Percentiles rank a stretch among this genome's conserved stretches.
Evolutionary conservation across 2,329 filamentous ascomycete genomes (phyloP).

Genomic region (Fusarium pseudoanthophilum): DNA sequence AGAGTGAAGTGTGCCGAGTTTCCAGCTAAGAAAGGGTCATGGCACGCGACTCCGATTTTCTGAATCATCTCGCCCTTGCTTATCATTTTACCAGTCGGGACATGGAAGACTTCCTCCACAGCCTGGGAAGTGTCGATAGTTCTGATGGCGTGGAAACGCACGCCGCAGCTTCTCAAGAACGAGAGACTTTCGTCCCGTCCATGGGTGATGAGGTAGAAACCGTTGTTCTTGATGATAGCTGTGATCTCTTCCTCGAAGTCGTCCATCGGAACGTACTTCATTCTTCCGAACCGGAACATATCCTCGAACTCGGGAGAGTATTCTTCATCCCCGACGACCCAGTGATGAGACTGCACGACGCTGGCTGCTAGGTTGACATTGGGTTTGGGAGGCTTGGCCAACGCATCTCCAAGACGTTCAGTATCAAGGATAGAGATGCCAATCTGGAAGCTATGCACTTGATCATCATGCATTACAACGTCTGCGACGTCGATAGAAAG

Average conservation of each 20-base stretch:
- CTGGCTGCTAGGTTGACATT: background rate
- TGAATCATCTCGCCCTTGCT: background rate
- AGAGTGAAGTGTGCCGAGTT: background rate
- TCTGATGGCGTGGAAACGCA: background rate
- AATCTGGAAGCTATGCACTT: background rate
- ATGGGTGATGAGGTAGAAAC: background rate
- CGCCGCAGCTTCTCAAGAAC: background rate
- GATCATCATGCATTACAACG: accelerated
- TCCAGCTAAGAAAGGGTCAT: background rate
- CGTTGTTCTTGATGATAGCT: background rate
- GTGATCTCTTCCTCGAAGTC: background rate
- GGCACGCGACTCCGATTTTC: too few species aligned
- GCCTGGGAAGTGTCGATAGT: background rate
- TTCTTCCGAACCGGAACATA: background rate
- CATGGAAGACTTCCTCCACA: background rate
- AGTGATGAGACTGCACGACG: background rate
- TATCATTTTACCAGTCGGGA: background rate
- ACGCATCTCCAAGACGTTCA: background rate
- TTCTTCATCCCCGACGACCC: background rate
- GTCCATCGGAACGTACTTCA: background rate
- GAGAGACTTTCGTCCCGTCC: background rate
- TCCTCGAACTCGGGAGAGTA: background rate
- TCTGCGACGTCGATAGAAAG: background rate
- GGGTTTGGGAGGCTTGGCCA: background rate
- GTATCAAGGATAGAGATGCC: background rate